Percentiles rank a stretch among this genome's conserved stretches.
phyloP scores from a whole-genome alignment of 2,329 filamentous ascomycete genomes.

The Colletotrichum cordylinicola region DNA sequence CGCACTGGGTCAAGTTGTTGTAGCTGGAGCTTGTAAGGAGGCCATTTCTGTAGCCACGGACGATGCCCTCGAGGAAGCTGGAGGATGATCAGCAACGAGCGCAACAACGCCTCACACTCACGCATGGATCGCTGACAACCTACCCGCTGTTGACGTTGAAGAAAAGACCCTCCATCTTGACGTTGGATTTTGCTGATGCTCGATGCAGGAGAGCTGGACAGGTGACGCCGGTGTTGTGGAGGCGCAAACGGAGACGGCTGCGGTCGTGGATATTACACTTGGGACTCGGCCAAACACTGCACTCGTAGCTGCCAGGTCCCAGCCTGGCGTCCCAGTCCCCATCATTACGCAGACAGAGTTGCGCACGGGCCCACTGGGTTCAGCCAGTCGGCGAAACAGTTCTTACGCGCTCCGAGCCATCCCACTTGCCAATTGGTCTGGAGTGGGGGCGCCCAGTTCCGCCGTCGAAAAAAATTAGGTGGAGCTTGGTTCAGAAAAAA shows the following conservation, averaged over 20 bases:
- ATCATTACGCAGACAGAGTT: constrained; percentile 1
- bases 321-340: constrained; percentile 1
- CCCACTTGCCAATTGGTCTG: constrained; percentile 22
- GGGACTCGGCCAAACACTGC: background rate
- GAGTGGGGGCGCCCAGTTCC: constrained; percentile 9
- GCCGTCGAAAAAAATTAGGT: constrained; percentile 45
- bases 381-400: constrained; percentile 6
- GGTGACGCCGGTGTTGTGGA: constrained; percentile 19
- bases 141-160: constrained; percentile 96
- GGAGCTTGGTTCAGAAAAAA: constrained; percentile 44
- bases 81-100: constrained; percentile 22
- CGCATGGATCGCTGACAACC: constrained; percentile 28
- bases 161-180: constrained; percentile 84
- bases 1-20: constrained; percentile 95
- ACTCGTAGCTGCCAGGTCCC: constrained; percentile 15
- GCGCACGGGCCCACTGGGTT: background rate
- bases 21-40: constrained; percentile 92
- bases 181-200: constrained; percentile 1
- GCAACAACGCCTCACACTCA: background rate
- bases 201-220: background rate
- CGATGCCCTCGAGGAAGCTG: constrained; percentile 96
- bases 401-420: constrained; percentile 20
- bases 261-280: constrained; percentile 8
- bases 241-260: constrained; percentile 17
- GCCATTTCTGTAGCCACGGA: constrained; percentile 94